Percentiles rank a stretch among this genome's conserved stretches.
These are phyloP conservation scores for maize (Zea mays) DNA, from an alignment of 176 grass and related monocot genomes.

Conservation along the genomic window DNA sequence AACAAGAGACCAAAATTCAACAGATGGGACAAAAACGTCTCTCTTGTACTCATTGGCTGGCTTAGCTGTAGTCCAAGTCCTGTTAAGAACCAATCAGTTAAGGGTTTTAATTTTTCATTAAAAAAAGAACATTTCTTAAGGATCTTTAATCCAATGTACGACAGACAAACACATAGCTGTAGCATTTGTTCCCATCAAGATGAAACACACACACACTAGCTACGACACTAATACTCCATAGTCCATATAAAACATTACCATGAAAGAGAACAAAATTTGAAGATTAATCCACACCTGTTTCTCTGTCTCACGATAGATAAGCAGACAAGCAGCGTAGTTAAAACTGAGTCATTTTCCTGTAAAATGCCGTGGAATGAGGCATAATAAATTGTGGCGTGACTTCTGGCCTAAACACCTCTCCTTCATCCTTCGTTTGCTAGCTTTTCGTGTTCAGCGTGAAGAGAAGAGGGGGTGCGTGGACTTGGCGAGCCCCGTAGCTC, in stretches of 20 bases:
- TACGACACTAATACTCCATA: not conserved
- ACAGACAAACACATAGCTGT: not conserved
- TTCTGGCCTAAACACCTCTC: not conserved
- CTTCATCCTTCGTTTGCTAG: not conserved
- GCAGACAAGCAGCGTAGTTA: not conserved
- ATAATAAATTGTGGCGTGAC: not conserved
- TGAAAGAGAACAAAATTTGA: slow-evolving; percentile 25
- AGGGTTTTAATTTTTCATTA: not conserved
- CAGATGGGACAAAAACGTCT: not conserved
- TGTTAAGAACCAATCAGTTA: not conserved
- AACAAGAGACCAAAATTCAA: slow-evolving; percentile 10
- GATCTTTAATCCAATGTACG: not conserved
- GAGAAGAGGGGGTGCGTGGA: slow-evolving; percentile 45
- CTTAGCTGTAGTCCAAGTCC: too few species aligned
- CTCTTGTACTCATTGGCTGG: not conserved
- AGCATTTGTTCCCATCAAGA: not conserved
- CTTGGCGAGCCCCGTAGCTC: slow-evolving; percentile 58
- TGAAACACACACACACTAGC: not conserved
- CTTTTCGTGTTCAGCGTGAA: not conserved
- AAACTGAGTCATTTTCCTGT: not conserved
- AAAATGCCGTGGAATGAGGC: not conserved
- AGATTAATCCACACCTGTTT: slow-evolving; percentile 22
- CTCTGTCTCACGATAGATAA: not conserved
- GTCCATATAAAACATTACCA: not conserved
- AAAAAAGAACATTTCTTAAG: not conserved